Evolutionary conservation across 2,329 filamentous ascomycete genomes (phyloP).

Genomic region (Calonectria hongkongensis): DNA sequence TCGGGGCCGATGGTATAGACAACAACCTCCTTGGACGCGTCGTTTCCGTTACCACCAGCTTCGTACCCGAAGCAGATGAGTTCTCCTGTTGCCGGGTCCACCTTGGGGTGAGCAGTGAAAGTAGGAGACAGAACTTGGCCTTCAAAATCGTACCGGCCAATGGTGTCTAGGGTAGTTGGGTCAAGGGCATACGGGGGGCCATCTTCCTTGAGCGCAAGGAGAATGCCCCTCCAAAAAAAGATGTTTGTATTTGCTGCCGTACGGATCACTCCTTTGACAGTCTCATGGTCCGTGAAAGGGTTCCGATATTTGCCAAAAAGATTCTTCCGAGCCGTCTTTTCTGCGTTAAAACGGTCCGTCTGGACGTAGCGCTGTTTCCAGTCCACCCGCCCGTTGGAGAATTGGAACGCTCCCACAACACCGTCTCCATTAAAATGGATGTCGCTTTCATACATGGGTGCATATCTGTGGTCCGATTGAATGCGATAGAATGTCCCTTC

Average conservation of each 20-base stretch:
- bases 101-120: constrained; percentile 31
- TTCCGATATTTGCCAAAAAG: constrained; percentile 37
- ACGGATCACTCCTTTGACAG: constrained; percentile 7
- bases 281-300: constrained; percentile 20
- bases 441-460: constrained; percentile 29
- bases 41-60: constrained; percentile 26
- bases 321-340: not conserved
- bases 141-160: constrained; percentile 30
- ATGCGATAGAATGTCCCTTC: not conserved
- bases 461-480: not conserved
- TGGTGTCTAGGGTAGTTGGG: constrained; percentile 10
- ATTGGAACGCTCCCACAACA: constrained; percentile 20
- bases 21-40: not conserved
- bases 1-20: not conserved
- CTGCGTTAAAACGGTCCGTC: not conserved
- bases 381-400: not conserved
- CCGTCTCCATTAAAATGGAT: constrained; percentile 42
- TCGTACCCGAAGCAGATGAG: constrained; percentile 25
- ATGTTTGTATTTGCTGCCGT: constrained; percentile 27
- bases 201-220: constrained; percentile 29
- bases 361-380: constrained; percentile 6
- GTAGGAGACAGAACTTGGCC: constrained; percentile 24
- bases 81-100: constrained; percentile 9
- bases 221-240: constrained; percentile 5
- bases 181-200: constrained; percentile 25